These are phyloP conservation scores for Scedosporium dehoogii DNA, from an alignment of 2,329 filamentous ascomycete species.

Conservation along the genomic window DNA sequence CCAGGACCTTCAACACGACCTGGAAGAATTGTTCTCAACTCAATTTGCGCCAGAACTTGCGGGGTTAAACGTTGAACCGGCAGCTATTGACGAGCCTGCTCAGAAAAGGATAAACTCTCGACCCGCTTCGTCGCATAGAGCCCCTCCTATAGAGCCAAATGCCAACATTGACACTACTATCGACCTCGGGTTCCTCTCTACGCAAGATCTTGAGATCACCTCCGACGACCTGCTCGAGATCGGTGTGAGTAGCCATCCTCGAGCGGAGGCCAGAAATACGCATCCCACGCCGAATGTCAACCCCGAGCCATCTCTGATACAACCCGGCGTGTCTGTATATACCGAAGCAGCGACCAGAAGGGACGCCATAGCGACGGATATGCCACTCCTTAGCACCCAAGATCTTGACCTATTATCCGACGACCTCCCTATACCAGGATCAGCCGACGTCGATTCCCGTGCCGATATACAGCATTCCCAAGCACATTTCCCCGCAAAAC, in stretches of 20 bases:
- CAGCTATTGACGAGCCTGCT: not conserved
- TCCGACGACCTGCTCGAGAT: constrained; percentile 3
- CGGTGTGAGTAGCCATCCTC: not conserved
- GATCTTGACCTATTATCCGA: constrained; percentile 41
- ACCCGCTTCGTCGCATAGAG: not conserved
- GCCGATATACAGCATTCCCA: constrained; percentile 9
- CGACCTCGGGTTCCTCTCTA: not conserved
- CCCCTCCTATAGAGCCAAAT: not conserved
- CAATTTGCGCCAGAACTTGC: not conserved
- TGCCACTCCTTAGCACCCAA: constrained; percentile 36
- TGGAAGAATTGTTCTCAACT: constrained; percentile 13
- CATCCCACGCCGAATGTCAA: not conserved
- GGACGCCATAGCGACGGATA: constrained; percentile 11
- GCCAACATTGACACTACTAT: not conserved
- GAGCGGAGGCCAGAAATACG: not conserved
- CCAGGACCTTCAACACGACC: constrained; percentile 10
- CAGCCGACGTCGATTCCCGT: constrained; percentile 10
- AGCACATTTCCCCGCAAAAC: constrained; percentile 6
- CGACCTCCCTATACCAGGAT: constrained; percentile 38
- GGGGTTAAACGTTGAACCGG: not conserved
- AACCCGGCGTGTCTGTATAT: not conserved
- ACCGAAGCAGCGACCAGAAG: not conserved
- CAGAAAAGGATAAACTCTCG: not conserved
- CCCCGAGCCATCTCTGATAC: not conserved
- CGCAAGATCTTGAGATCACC: not conserved